Percentiles rank a stretch among this genome's conserved stretches.
Evolutionary conservation across 768 basidiomycete species (phyloP).

Genomic region (Rhizopogon vinicolor): DNA sequence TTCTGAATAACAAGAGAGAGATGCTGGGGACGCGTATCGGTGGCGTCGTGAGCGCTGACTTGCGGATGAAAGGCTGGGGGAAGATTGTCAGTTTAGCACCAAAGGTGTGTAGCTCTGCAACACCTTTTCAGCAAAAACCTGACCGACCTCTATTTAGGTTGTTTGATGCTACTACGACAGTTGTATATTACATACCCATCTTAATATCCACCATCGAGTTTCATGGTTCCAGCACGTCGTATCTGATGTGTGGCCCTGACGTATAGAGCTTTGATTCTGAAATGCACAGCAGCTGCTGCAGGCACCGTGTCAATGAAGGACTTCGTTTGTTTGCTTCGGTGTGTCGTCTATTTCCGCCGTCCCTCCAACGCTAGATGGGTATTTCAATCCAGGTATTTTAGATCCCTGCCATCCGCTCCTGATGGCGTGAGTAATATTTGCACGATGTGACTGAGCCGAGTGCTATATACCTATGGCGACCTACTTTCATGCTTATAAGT

Average conservation of each 20-base stretch:
- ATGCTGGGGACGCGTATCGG: constrained; percentile 95
- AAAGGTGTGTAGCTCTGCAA: constrained; percentile 48
- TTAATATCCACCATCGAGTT: background rate
- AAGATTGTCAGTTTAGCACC: constrained; percentile 92
- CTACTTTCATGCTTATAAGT: too few species aligned
- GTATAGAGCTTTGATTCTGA: background rate
- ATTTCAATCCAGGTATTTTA: too few species aligned
- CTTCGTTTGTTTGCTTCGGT: too few species aligned
- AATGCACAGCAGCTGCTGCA: background rate
- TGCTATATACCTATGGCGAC: too few species aligned
- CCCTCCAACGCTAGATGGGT: too few species aligned
- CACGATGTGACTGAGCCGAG: too few species aligned
- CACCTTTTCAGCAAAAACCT: background rate
- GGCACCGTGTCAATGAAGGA: too few species aligned
- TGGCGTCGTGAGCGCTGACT: constrained; percentile 87
- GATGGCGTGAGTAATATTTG: too few species aligned
- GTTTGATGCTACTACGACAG: background rate
- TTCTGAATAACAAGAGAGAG: constrained; percentile 93
- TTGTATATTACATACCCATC: background rate
- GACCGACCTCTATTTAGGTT: background rate
- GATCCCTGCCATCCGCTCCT: too few species aligned
- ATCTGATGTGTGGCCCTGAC: background rate
- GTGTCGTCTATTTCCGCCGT: too few species aligned
- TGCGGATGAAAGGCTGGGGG: constrained; percentile 90
- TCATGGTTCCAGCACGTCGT: background rate